phyloP scores from a whole-genome alignment of 257 asterid species.

The Avicennia marina region DNA sequence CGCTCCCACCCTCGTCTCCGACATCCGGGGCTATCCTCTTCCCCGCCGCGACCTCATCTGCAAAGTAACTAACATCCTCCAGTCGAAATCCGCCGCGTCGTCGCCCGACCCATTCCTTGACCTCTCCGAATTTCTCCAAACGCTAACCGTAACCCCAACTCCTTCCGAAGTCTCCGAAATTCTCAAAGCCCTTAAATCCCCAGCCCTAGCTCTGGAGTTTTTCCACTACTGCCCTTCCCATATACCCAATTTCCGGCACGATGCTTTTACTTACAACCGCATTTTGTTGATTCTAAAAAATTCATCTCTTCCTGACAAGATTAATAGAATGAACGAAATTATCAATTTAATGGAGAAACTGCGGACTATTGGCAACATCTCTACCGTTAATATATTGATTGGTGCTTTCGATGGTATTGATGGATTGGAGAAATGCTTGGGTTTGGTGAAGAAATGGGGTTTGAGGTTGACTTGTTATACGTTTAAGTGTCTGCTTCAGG shows the following conservation, averaged over 20 bases:
- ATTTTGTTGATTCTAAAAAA: constrained; percentile 61
- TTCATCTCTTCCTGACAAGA: constrained; percentile 40
- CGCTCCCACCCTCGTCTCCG: constrained; percentile 43
- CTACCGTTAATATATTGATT: constrained; percentile 75
- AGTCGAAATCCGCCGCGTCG: constrained; percentile 41
- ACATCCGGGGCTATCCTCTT: constrained; percentile 82
- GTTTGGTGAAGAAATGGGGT: constrained; percentile 71
- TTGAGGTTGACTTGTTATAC: constrained; percentile 65
- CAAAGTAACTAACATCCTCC: constrained; percentile 56
- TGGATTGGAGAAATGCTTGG: constrained; percentile 66
- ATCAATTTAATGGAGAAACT: constrained; percentile 29
- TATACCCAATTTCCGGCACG: constrained; percentile 63
- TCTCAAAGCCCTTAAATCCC: constrained; percentile 65
- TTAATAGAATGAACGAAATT: constrained; percentile 40
- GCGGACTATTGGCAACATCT: constrained; percentile 57
- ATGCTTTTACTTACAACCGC: constrained; percentile 77
- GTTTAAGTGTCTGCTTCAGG: constrained; percentile 88
- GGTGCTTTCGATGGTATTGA: constrained; percentile 51
- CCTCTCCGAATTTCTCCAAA: constrained; percentile 47
- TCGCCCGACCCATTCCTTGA: constrained; percentile 62
- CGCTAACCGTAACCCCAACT: constrained; percentile 45
- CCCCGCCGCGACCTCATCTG: constrained; percentile 91
- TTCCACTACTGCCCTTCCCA: constrained; percentile 70
- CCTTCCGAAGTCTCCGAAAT: constrained; percentile 73
- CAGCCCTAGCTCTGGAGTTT: constrained; percentile 59